Base-by-base conservation (phyloP, 2,329 filamentous ascomycete genomes). In the Alternaria triticina region DNA sequence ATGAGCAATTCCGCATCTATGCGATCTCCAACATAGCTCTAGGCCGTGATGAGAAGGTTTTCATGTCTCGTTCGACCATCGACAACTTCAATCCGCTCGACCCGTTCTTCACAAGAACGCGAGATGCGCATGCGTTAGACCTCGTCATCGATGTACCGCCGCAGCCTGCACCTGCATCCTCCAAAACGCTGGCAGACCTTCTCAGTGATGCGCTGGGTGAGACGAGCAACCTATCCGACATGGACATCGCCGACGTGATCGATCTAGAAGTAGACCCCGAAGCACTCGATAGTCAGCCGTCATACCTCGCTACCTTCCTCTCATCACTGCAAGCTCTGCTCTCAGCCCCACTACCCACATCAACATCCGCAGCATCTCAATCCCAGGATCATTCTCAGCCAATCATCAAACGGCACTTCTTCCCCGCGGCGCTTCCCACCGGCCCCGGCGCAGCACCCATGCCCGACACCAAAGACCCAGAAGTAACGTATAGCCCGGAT, bases 11-110 rank as follows among this genome's bases (percentile, higher is more conserved):
- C 85, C 86, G 90, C 59, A 90, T 98, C 45, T 92, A 91, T 61
- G 91, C 91, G 47, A 89, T 97, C 65, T 94, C 93, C 45, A 92
- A 91, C 69, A 87, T 94, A 44, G 87, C 91, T 1, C 84, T 99
- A 4, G 95, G 95, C 5, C 90, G 91, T 51, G 93, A 98, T 74
- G 95, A 98, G 80, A 92, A 90, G 67, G 89, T 97, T 20, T 92
- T 92, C 75, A 87, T 98, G 67, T 86, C 91, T 50, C 88, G 91
- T 23, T 89, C 93, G 61, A 87, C 95, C 1, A 73, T 85, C 44
- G 76, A 81, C 25, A 89, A 93, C 27, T 88, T 91, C 61, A 90
- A 92, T 68, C 87, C 94, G 36, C 87, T 88, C 22, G 95, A 97
- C 79, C 92, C 94, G 13, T 90, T 94, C 61, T 97, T 97, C 78